phyloP scores from a whole-genome alignment of 345 rosid species.

The Eucalyptus tenuipes region DNA sequence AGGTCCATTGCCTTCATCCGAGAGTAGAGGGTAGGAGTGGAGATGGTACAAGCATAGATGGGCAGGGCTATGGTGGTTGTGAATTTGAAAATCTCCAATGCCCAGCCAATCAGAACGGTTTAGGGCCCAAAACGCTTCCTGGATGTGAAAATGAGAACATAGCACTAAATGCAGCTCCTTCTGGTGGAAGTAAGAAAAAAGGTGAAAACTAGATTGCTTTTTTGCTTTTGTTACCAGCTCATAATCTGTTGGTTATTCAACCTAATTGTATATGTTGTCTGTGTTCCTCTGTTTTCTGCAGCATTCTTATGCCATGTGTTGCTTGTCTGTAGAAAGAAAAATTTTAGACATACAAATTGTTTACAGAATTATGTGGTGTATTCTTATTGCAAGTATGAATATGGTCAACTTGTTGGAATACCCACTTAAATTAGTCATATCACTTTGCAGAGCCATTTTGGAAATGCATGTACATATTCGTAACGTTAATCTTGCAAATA shows the following conservation, averaged over 20 bases:
- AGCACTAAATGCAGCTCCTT: conserved; percentile 20
- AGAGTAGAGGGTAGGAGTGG: conserved; percentile 33
- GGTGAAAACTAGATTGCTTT: conserved; percentile 26
- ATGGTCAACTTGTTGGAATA: background rate
- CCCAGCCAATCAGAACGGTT: conserved; percentile 34
- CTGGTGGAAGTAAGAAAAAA: conserved; percentile 50
- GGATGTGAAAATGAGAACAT: conserved; percentile 28
- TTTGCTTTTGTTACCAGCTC: background rate
- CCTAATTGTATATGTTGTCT: background rate
- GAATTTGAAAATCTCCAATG: conserved; percentile 67
- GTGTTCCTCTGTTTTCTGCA: background rate
- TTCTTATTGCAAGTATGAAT: background rate
- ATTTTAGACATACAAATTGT: background rate
- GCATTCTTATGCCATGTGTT: background rate
- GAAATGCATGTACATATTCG: background rate
- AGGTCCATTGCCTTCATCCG: conserved; percentile 54
- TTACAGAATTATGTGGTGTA: background rate
- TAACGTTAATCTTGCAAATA: background rate
- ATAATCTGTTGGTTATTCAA: background rate
- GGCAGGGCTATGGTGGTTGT: conserved; percentile 39
- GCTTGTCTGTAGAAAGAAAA: background rate
- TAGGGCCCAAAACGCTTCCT: conserved; percentile 28
- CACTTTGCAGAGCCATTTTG: background rate
- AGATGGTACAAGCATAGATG: conserved; percentile 32
- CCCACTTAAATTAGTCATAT: background rate